Conservation (phyloP, 805 yeast genomes). For the Metschnikowia noctiluminum region DNA sequence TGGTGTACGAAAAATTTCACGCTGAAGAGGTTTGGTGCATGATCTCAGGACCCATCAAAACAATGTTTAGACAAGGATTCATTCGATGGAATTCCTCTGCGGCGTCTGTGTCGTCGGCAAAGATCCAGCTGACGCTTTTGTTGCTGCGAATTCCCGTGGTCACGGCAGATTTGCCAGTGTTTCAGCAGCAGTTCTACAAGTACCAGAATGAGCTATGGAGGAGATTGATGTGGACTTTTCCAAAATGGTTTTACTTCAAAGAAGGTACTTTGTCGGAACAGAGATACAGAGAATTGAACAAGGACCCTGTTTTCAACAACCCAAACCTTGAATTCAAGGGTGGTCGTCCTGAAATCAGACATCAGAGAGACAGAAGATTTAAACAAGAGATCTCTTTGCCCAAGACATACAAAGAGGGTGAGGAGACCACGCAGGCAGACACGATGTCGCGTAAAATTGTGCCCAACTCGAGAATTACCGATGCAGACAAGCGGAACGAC, state of each 20-base stretch:
- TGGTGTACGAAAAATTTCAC: conserved; percentile 14
- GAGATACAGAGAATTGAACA: conserved; percentile 69
- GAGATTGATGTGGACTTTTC: conserved; percentile 96
- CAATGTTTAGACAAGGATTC: conserved; percentile 15
- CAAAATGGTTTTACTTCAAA: conserved; percentile 86
- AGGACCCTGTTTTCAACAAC: conserved; percentile 66
- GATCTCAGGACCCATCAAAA: conserved; percentile 4
- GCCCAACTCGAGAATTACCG: conserved; percentile 68
- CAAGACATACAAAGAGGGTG: conserved; percentile 44
- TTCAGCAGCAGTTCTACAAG: conserved; percentile 71
- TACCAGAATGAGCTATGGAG: conserved; percentile 86
- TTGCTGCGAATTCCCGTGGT: conserved; percentile 82
- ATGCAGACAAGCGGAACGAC: conserved; percentile 69
- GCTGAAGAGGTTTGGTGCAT: background rate
- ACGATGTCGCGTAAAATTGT: conserved; percentile 66
- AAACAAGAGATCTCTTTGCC: conserved; percentile 81
- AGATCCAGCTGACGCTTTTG: conserved; percentile 44
- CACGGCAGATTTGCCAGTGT: conserved; percentile 68
- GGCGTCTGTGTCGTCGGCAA: conserved; percentile 26
- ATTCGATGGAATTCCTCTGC: conserved; percentile 16
- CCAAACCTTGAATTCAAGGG: conserved; percentile 76
- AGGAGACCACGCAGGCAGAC: conserved; percentile 27
- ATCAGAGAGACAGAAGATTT: conserved; percentile 81
- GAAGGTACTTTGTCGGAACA: conserved; percentile 88
- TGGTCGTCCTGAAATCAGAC: conserved; percentile 83